Base-by-base conservation (phyloP, 352 stramenopile species). In the Globisporangium ultimum region DNA sequence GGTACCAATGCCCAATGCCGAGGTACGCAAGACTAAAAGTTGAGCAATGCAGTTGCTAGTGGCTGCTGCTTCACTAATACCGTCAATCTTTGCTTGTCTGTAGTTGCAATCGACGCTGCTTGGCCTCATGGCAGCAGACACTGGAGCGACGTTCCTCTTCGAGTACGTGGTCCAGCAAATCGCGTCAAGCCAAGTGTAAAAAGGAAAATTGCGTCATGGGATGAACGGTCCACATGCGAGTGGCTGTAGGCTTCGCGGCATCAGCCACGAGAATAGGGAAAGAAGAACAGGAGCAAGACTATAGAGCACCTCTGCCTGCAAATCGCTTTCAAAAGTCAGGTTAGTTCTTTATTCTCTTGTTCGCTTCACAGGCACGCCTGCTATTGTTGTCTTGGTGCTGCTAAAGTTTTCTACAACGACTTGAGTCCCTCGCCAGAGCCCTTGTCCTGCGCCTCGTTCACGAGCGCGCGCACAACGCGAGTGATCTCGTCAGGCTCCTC, bases 401-500 rank as follows among this genome's bases (percentile, higher is more conserved):
- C 28, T 36, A 36, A 36, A 5, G 28, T 36, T 36, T 10, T 36
- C 28, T 47, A 61, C 15, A 61, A 40, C 28, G 55, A 53, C 42
- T 41, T 28, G 20, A 64, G 58, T 2, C 58, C 58, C 14, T 64
- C 43, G 10, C 20, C 34, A 20, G 51, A 58, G 42, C 58, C 50
- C 20, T 40, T 43, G 17, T 59, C 46, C 5, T 71, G 36, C 8
- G 61, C 40, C 18, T 74, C 69, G 14, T 61, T 58, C 32, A 90
- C 67, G 18, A 93, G 67, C n/a, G 76, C 76, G 18, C 71, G 80
- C 58, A 93, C 71, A 34, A 74, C 77, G 6, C 72, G 72, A 45
- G 65, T 67, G 51, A 91, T 59, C 12, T 76, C 78, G 43, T 91
- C 76, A 0, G 83, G 80, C 14, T 88, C 72, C 36, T 93, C 83